phyloP scores from a whole-genome alignment of 371 early-diverging fungal genomes.

The Syncephalastrum racemosum region DNA sequence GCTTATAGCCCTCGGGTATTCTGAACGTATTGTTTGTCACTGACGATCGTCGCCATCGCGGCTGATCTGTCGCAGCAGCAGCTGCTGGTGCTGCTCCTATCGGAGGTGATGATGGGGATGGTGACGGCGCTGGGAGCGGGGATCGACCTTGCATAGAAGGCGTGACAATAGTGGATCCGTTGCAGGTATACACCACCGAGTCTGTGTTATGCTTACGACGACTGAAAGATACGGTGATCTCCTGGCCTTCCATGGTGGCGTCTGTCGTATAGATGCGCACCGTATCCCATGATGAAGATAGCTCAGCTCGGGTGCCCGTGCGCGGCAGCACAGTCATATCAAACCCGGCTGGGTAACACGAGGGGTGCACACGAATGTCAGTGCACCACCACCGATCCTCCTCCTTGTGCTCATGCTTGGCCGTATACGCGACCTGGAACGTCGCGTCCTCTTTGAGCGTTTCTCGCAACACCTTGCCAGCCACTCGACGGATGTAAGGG shows the following conservation, averaged over 20 bases:
- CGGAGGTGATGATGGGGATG: background rate
- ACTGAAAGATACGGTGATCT: background rate
- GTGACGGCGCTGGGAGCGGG: background rate
- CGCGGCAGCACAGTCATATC: constrained; percentile 32
- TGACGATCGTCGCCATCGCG: no score
- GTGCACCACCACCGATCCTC: constrained; percentile 31
- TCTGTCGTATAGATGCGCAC: constrained; percentile 38
- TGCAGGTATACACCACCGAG: no score
- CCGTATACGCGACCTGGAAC: constrained; percentile 31
- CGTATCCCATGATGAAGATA: constrained; percentile 10
- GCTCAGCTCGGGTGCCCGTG: constrained; percentile 18
- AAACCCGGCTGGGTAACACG: constrained; percentile 40
- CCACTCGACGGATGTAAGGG: constrained; percentile 49
- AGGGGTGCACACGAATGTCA: constrained; percentile 35
- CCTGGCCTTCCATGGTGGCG: constrained; percentile 30
- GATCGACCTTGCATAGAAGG: background rate
- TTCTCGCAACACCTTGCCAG: constrained; percentile 38
- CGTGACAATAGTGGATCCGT: no score
- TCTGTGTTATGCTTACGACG: no score
- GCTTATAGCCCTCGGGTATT: constrained; percentile 13
- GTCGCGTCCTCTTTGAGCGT: constrained; percentile 21
- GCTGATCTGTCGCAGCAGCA: no score
- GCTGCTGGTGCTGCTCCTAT: background rate
- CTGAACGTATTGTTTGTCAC: no score
- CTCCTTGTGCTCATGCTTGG: constrained; percentile 30